phyloP scores from a whole-genome alignment of 495 filamentous ascomycete species.

The Hyphodiscus hymeniophilus region DNA sequence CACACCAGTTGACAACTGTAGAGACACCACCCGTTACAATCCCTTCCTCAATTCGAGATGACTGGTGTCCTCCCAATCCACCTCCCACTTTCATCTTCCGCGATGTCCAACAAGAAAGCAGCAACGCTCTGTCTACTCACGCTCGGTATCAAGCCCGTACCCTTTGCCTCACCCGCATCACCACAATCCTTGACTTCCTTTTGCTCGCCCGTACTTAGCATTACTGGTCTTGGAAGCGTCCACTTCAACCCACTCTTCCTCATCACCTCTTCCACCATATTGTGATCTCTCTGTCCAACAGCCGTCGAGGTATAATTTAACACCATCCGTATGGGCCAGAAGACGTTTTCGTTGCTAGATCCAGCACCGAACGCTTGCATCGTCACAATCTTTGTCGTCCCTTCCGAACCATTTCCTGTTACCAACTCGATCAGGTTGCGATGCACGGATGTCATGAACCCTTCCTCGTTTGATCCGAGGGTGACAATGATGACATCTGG shows the following conservation, averaged over 20 bases:
- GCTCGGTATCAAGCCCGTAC: background rate
- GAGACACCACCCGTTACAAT: too few species aligned
- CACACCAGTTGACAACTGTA: too few species aligned
- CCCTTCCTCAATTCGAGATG: background rate
- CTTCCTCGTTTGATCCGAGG: background rate
- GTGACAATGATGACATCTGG: background rate
- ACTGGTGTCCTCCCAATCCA: background rate
- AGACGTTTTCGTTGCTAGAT: background rate
- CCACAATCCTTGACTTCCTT: too few species aligned
- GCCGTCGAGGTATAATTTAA: background rate
- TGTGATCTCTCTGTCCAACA: background rate
- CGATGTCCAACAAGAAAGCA: background rate
- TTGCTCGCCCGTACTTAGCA: too few species aligned
- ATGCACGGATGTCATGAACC: background rate
- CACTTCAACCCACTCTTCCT: too few species aligned
- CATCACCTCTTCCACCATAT: background rate
- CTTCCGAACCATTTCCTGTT: background rate
- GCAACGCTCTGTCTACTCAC: background rate
- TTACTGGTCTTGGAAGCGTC: too few species aligned
- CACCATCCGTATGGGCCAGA: background rate
- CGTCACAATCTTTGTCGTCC: background rate
- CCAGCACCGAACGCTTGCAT: background rate
- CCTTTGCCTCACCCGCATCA: background rate
- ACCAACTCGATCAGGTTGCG: background rate
- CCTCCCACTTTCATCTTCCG: background rate